Evolutionary conservation across 306 rosid genomes (phyloP).

Genomic region (Cucumis melo): DNA sequence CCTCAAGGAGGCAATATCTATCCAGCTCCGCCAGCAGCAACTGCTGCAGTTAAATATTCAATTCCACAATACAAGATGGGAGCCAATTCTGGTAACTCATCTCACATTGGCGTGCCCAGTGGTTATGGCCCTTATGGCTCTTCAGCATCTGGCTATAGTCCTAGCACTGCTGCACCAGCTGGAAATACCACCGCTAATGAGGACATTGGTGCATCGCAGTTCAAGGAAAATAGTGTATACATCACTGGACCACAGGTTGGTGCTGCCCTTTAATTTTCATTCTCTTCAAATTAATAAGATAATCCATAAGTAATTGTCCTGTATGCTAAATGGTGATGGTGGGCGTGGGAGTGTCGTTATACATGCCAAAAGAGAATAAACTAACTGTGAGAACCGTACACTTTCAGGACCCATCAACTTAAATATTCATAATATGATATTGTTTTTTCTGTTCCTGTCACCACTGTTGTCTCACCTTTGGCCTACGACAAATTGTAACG

Average conservation of each 20-base stretch:
- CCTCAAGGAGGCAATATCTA: slow-evolving; percentile 74
- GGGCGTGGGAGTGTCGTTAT: background rate
- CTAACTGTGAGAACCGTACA: background rate
- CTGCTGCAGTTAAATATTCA: slow-evolving; percentile 74
- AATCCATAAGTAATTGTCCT: background rate
- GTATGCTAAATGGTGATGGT: background rate
- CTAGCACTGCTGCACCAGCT: slow-evolving; percentile 45
- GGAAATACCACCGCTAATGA: slow-evolving; percentile 68
- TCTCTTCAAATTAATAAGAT: slow-evolving; percentile 5
- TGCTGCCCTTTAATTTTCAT: slow-evolving; percentile 7
- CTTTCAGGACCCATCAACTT: background rate
- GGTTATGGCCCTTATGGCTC: slow-evolving; percentile 82
- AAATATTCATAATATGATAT: no score
- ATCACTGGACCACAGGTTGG: slow-evolving; percentile 83
- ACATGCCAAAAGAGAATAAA: background rate
- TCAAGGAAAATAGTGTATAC: slow-evolving; percentile 78
- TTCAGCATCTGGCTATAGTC: slow-evolving; percentile 66
- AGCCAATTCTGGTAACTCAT: slow-evolving; percentile 50
- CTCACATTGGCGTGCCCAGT: slow-evolving; percentile 66
- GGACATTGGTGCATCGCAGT: slow-evolving; percentile 71
- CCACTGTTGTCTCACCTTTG: background rate
- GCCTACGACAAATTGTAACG: no score
- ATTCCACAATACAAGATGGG: slow-evolving; percentile 79
- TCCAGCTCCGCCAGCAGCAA: slow-evolving; percentile 60
- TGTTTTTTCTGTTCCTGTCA: background rate